Evolutionary conservation across 2,329 filamentous ascomycete genomes (phyloP), one percentile per base, ranked within the genome.

Genomic region (Fusarium verticillioides): DNA sequence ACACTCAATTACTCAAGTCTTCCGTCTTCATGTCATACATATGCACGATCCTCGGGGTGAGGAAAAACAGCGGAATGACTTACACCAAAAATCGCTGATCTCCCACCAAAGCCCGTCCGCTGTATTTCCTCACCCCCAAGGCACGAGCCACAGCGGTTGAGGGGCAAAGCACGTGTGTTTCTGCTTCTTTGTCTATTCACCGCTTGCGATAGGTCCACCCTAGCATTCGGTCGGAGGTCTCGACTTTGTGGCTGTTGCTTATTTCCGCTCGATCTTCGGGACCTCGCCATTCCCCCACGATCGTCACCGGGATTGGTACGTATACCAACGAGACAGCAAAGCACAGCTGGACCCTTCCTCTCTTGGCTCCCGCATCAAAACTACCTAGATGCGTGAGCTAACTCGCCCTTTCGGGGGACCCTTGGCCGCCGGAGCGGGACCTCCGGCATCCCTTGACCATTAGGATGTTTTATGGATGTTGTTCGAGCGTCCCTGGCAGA

Each of bases 251-350:
- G 23, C n/a, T 59, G 9, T 43, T 30, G 57, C 40, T 66, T 49
- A 53, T 58, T 69, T 39, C 50, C 46, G 47, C 46, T 52, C 58
- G 70, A 73, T 71, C 62, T 58, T 46, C 37, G 34, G 49, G 23
- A 40, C 47, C 40, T 30, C 52, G 46, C 53, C 42, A 50, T 44
- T 60, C 15, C 43, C 39, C 42, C 58, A 74, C 47, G 53, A 74
- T 74, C 66, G 54, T 32, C 28, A 34, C 54, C 28, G 58, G 42
- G 21, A 36, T 40, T 12, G 30, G 34, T 47, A 56, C 42, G 44
- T 57, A 65, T 19, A 37, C n/a, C 26, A 18, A n/a, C 11, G 36
- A 36, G 54, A 15, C 30, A 47, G 40, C 30, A 28, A 39, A 40
- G 34, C 23, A 21, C 18, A 37, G 59, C 49, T 59, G 19, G 16